Evolutionary conservation across 495 filamentous ascomycete genomes (phyloP).

Genomic region (Neurospora intermedia): DNA sequence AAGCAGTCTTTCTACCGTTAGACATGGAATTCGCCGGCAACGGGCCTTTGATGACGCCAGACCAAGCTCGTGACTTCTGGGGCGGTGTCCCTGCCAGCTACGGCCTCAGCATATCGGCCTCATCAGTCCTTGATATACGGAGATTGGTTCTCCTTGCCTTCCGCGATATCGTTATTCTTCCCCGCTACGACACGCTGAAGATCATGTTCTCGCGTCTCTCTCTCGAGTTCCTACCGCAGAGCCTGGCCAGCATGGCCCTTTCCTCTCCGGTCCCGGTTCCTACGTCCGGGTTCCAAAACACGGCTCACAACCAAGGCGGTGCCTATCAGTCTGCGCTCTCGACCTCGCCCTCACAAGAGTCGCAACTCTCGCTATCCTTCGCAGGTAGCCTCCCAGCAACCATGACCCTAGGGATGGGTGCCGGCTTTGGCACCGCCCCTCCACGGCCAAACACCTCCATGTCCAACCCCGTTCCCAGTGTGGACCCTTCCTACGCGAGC

Average conservation of each 20-base stretch:
- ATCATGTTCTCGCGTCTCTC: constrained; percentile 83
- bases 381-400: constrained; percentile 22
- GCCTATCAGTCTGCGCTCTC: constrained; percentile 14
- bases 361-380: constrained; percentile 27
- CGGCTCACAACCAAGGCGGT: constrained; percentile 2
- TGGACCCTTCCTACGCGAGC: constrained; percentile 58
- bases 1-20: constrained; percentile 89
- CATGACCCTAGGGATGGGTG: background rate
- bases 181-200: constrained; percentile 75
- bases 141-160: constrained; percentile 82
- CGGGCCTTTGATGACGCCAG: constrained; percentile 61
- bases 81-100: constrained; percentile 40
- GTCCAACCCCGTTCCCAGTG: constrained; percentile 21
- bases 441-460: constrained; percentile 57
- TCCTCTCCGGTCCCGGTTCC: constrained; percentile 26
- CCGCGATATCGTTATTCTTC: constrained; percentile 77
- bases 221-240: constrained; percentile 70
- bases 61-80: constrained; percentile 85
- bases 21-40: constrained; percentile 88
- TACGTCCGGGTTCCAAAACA: constrained; percentile 26
- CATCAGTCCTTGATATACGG: constrained; percentile 65
- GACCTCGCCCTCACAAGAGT: constrained; percentile 20
- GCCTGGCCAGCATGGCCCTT: constrained; percentile 33
- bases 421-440: constrained; percentile 19
- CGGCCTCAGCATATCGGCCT: constrained; percentile 26